Base-by-base conservation (phyloP, 2,329 filamentous ascomycete species). In the Diaporthe aspalathi region DNA sequence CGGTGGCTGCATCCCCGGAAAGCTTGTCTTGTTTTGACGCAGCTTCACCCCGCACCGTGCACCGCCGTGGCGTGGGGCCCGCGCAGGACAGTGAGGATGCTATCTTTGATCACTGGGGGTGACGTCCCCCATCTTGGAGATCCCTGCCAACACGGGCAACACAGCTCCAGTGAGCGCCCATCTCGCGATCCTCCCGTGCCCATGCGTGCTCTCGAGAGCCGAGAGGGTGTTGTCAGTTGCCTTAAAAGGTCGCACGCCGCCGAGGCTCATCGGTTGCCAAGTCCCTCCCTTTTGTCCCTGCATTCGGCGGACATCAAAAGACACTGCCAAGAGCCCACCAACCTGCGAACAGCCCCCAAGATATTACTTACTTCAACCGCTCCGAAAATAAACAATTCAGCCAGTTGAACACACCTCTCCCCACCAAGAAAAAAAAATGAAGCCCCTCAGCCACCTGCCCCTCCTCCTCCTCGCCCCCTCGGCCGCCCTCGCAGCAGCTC, bases 391-490 rank as follows among this genome's bases (percentile, higher is more conserved):
- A 5, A 35, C 32, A 35, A 27, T 12, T 27, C n/a, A n/a, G 20
- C 14, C 29, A 49, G 38, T 35, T 11, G 24, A 56, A 8, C 12
- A 2, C 5, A 7, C 2, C 35, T 35, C 5, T 11, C 29, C 12
- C 32, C n/a, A n/a, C n/a, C n/a, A n/a, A n/a, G n/a, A n/a, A n/a
- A n/a, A n/a, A n/a, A 65, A 38, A 50, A 71, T 67, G 63, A 56
- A 45, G 24, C 24, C n/a, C 45, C 16, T 53, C 27, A 50, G 24
- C 43, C 32, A 29, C 40, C 17, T 40, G 56, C 17, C 29, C 56
- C 17, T 53, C 47, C 52, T 62, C 67, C 57, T 67, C n/a, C 43
- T 70, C 45, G 16, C 24, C 45, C 60, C 60, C 14, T 38, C 60
- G 5, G 29, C 45, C 12, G 29, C 60, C 29, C 6, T 50, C 29